Evolutionary conservation across 768 basidiomycete species (phyloP), one percentile per base, ranked within the genome.

Genomic region (Russula compacta): DNA sequence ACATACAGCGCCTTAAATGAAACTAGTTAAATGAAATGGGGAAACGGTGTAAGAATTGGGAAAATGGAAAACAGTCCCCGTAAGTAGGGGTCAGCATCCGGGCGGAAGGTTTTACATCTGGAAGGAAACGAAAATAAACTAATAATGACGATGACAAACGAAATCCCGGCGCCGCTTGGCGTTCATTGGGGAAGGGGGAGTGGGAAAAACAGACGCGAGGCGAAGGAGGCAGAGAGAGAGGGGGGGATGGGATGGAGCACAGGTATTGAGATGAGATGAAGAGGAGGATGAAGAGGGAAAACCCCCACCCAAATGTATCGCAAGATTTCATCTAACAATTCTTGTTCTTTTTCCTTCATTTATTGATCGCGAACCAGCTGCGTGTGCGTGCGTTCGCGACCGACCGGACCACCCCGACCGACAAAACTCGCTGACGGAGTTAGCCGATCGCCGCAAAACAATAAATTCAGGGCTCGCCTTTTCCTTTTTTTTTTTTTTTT

Each of bases 401-500:
- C 24, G 24, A 29, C 24, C 24, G 24, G 3, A n/a, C n/a, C n/a
- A n/a, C n/a, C n/a, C 24, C 24, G 24, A 29, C 24, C 24, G 46
- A 47, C 46, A 9, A 35, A 19, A 21, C 38, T 8, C 17, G 6
- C 24, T 21, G 17, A 46, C 55, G 56, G 60, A 40, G 36, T 61
- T 57, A 38, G 50, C 60, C 60, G 60, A 61, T 57, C 49, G 35
- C 36, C 24, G 24, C 24, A 29, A 29, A 24, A 56, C 42, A 56
- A 51, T 61, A 61, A 61, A 61, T 61, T 61, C 56, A 61, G 60
- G 60, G 50, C 60, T 56, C 33, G 2, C 8, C 6, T 33, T 39
- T 21, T 19, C 46, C 14, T 17, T 11, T 5, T 19, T n/a, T n/a
- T n/a, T n/a, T n/a, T n/a, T n/a, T n/a, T n/a, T n/a, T n/a, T n/a